phyloP scores from a whole-genome alignment of 805 yeast genomes.

The Phaffomyces thermotolerans region DNA sequence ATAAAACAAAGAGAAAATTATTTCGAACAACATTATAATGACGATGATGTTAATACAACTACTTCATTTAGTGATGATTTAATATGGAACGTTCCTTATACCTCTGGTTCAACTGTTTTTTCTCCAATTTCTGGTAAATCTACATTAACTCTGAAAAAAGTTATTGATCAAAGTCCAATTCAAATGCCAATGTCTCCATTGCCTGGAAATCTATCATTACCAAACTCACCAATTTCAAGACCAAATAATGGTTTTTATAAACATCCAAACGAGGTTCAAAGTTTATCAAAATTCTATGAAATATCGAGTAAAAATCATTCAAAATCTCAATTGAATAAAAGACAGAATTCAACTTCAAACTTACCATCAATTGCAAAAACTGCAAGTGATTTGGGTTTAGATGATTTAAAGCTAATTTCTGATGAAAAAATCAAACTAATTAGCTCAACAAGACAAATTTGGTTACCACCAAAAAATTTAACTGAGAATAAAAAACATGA shows the following conservation, averaged over 20 bases:
- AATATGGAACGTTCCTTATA: conserved; percentile 49
- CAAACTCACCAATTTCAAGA: conserved; percentile 3
- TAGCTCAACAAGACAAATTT: conserved; percentile 54
- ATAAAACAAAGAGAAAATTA: conserved; percentile 30
- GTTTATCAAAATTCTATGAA: conserved; percentile 20
- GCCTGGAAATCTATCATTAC: conserved; percentile 29
- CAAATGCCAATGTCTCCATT: conserved; percentile 41
- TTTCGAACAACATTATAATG: conserved; percentile 28
- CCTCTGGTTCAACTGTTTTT: conserved; percentile 23
- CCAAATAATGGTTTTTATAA: conserved; percentile 8
- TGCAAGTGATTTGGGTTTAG: conserved; percentile 38
- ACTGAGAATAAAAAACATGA: conserved; percentile 51
- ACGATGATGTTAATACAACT: conserved; percentile 26
- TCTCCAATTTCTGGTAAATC: conserved; percentile 21
- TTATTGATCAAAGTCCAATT: conserved; percentile 18
- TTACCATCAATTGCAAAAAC: conserved; percentile 32
- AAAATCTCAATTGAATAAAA: conserved; percentile 11
- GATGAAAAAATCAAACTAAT: conserved; percentile 23
- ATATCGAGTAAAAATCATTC: conserved; percentile 12
- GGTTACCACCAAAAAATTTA: conserved; percentile 60
- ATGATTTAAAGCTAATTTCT: conserved; percentile 54
- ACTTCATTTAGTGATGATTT: conserved; percentile 29
- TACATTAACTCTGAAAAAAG: conserved; percentile 14
- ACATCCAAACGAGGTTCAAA: conserved; percentile 19
- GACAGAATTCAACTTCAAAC: conserved; percentile 13